Evolutionary conservation across 1,284 basidiomycete genomes (phyloP), one percentile per base, ranked within the genome.

Genomic region (Melampsora occidentalis): DNA sequence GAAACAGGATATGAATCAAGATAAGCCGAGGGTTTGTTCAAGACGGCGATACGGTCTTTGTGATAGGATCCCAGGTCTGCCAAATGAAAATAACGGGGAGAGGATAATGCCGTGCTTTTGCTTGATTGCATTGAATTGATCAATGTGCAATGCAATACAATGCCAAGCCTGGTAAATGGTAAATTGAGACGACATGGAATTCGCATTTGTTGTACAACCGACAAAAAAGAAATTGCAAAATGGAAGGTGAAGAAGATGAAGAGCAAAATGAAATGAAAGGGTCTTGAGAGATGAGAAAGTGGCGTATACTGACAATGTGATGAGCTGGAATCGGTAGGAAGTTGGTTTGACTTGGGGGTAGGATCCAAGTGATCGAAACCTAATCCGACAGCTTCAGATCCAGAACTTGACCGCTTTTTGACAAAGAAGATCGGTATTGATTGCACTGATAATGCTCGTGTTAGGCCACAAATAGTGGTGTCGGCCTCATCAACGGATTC

Each of bases 371-470:
- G 57, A 5, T 72, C 48, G 3, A 72, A 35, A 35, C 59, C 64
- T 35, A 53, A 49, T 72, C 64, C 59, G 2, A 35, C 31, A 28
- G 62, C 62, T 46, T 65, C 62, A 12, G 25, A 16, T 51, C 33
- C 18, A 33, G 14, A 42, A 18, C 35, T 25, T 22, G 22, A n/a
- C 31, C 51, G 64, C 18, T 48, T 67, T 31, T 61, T 61, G 18
- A 57, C 64, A 61, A 75, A 75, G 51, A 75, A 75, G 35, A 75
- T 75, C 10, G 71, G 71, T 10, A 75, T 75, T 4, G 71, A 75
- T 22, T 39, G 64, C 25, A 51, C 64, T n/a, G 71, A 75, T 51
- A 66, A 63, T 18, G 65, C 33, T 18, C 71, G 71, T 5, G 48
- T 53, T n/a, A 67, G 53, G 33, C 42, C 51, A 14, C 64, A 28